Evolutionary conservation across 768 basidiomycete genomes (phyloP).

Genomic region (Agaricus subrufescens): DNA sequence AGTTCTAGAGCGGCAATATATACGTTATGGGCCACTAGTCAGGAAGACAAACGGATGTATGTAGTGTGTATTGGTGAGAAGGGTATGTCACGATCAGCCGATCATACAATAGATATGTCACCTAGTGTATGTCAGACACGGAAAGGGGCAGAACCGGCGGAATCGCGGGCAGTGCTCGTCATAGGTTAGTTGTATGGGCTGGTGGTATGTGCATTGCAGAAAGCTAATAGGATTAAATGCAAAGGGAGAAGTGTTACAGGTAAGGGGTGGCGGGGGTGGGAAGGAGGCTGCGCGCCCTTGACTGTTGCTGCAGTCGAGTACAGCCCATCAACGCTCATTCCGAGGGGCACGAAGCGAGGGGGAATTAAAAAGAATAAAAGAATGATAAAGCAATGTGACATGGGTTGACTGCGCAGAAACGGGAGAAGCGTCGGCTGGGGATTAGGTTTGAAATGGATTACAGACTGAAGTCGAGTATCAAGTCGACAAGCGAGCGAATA

Average conservation of each 20-base stretch:
- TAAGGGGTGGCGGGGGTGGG: not conserved
- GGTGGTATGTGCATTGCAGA: too few species aligned
- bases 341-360: slow-evolving; percentile 10
- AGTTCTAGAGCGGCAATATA: too few species aligned
- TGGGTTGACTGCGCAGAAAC: not conserved
- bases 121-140: too few species aligned
- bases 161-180: too few species aligned
- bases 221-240: too few species aligned
- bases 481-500: slow-evolving; percentile 7
- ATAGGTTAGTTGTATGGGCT: too few species aligned
- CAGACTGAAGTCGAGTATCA: slow-evolving; percentile 1
- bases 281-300: not conserved
- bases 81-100: too few species aligned
- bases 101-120: too few species aligned
- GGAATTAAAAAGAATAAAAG: not conserved
- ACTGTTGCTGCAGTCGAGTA: not conserved
- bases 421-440: not conserved
- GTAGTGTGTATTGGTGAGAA: too few species aligned
- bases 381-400: not conserved
- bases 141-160: too few species aligned
- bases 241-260: not conserved
- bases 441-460: slow-evolving; percentile 1
- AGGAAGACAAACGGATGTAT: too few species aligned
- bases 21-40: too few species aligned
- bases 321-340: slow-evolving; percentile 7